Evolutionary conservation across 495 filamentous ascomycete genomes (phyloP), one percentile per base, ranked within the genome.

Genomic region (Sordaria brevicollis): DNA sequence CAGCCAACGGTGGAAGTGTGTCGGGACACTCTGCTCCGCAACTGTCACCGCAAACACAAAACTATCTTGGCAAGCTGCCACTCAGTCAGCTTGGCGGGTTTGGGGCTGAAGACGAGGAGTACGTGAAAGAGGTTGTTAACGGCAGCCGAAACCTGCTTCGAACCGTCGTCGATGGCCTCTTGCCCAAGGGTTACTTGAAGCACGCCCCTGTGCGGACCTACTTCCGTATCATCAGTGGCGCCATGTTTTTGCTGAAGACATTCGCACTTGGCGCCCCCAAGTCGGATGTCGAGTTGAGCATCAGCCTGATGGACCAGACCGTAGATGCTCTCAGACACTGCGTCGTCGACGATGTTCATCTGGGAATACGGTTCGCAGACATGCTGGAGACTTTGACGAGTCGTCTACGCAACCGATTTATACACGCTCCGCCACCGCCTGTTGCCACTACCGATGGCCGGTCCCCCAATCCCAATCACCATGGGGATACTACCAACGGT

Each of bases 271-370:
- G 95, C 25, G 94, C 93, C 3, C 90, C 91, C 65, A 93, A 95
- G 81, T 89, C 90, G 70, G 94, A 97, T 71, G 92, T 97, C 13
- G 88, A 90, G 69, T 81, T 91, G 29, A 94, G 91, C 37, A 88
- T 98, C 37, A 85, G 85, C 9, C 85, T 98, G 9, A 89, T 98
- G 80, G 91, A 96, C 76, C 81, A 85, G 17, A 92, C 91, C 0
- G 89, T 96, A 1, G 84, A 91, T 71, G 93, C 92, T 25, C 83
- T 99, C 29, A 87, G 91, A 29, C 91, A 87, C 69, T 94, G 89
- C 67, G 92, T 96, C 1, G 94, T 97, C 6, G 95, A 99, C 77
- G 95, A 98, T 74, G 92, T 99, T 21, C 95, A 99, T 79, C 85
- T 99, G n/a, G 94, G 90, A 35, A 92, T 93, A 67, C 89, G 93